Percentiles rank a stretch among this genome's conserved stretches.
phyloP scores from a whole-genome alignment of 768 basidiomycete species.

The Boletus rufocinnamomeus region DNA sequence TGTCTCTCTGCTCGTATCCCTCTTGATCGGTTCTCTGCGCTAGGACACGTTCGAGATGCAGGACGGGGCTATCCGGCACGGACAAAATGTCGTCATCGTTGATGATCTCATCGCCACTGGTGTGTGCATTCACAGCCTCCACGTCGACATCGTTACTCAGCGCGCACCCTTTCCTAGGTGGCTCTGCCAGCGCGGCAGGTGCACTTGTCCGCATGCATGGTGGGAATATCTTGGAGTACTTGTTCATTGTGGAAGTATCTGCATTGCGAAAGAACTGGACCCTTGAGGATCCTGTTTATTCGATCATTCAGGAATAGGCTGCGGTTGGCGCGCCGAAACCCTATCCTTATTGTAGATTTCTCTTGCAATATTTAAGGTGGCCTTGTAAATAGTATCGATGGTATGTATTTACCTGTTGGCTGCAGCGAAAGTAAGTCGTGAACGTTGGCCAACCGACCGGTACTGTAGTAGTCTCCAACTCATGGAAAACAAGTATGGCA shows the following conservation, averaged over 20 bases:
- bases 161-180: conserved; percentile 52
- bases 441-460: background rate
- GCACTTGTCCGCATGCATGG: conserved; percentile 82
- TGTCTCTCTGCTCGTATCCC: background rate
- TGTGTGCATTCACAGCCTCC: conserved; percentile 34
- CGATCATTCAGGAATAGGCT: conserved; percentile 72
- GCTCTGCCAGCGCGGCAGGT: conserved; percentile 91
- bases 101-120: conserved; percentile 98
- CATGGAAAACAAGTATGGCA: background rate
- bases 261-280: conserved; percentile 81
- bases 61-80: conserved; percentile 75
- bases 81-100: conserved; percentile 82
- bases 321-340: conserved; percentile 12
- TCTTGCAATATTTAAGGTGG: conserved; percentile 8
- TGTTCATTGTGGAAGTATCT: conserved; percentile 87
- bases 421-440: background rate
- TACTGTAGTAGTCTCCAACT: background rate
- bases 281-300: conserved; percentile 73
- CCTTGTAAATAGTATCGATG: too few relatives aligned
- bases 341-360: conserved; percentile 25
- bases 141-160: conserved; percentile 8
- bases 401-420: background rate
- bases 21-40: conserved; percentile 1
- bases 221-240: conserved; percentile 85
- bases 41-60: conserved; percentile 98